phyloP scores from a whole-genome alignment of 192 early-diverging fungal genomes.

The Linnemannia hyalina region DNA sequence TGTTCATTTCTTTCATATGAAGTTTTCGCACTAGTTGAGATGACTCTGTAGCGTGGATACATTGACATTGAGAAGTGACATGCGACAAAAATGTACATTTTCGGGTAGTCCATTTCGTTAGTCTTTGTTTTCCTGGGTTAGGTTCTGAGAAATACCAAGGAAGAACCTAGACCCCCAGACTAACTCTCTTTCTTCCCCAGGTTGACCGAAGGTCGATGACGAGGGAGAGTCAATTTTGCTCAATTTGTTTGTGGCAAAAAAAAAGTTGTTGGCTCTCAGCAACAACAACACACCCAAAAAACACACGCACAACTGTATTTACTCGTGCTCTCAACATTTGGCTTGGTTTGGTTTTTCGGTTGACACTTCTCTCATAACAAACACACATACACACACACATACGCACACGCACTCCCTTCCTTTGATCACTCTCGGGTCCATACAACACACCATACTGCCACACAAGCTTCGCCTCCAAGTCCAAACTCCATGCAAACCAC shows the following conservation, averaged over 20 bases:
- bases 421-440: neutral
- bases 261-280: neutral
- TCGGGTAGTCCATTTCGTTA: neutral
- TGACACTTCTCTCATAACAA: too few relatives aligned
- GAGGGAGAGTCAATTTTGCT: neutral
- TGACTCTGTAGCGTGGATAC: neutral
- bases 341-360: neutral
- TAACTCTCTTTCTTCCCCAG: neutral
- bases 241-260: slow-evolving; percentile 1
- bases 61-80: neutral
- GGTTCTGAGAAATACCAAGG: neutral
- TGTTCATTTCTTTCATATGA: neutral
- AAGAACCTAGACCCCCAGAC: neutral
- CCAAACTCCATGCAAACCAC: neutral
- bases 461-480: neutral
- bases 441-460: neutral
- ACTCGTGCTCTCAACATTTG: neutral
- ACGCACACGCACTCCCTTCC: neutral
- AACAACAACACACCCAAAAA: neutral
- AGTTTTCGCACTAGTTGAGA: neutral
- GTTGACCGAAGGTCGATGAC: neutral
- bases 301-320: neutral
- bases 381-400: neutral
- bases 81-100: slow-evolving; percentile 7
- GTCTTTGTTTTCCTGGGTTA: neutral